Evolutionary conservation across 345 rosid genomes (phyloP).

Genomic region (Citrus inodora): DNA sequence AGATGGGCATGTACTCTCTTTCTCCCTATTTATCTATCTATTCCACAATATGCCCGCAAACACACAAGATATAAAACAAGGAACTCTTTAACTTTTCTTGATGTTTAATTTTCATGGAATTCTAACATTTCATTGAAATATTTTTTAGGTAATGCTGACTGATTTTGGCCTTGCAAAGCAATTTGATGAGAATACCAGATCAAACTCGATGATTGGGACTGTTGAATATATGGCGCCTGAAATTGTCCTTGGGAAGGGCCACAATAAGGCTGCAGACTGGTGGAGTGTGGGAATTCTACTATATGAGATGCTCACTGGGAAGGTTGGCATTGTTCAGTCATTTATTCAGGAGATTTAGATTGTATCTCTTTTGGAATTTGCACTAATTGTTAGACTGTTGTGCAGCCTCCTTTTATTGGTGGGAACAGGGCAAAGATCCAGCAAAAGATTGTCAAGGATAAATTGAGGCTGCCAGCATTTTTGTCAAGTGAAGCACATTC

Average conservation of each 20-base stretch:
- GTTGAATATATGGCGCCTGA: conserved; percentile 97
- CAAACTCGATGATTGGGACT: conserved; percentile 93
- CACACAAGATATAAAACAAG: background rate
- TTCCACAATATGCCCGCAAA: background rate
- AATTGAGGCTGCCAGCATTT: conserved; percentile 66
- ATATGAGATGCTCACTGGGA: conserved; percentile 92
- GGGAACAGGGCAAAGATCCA: conserved; percentile 66
- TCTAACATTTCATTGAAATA: conserved; percentile 8
- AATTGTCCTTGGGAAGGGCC: conserved; percentile 84
- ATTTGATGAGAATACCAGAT: conserved; percentile 74
- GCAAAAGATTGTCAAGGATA: conserved; percentile 78
- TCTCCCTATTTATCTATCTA: conserved; percentile 5
- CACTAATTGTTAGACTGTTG: background rate
- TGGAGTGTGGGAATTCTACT: conserved; percentile 92
- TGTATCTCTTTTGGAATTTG: background rate
- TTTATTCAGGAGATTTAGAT: background rate
- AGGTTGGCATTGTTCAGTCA: conserved; percentile 36
- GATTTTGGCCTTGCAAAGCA: conserved; percentile 94
- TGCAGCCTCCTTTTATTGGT: conserved; percentile 81
- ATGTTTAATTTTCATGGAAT: background rate
- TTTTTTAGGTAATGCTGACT: conserved; percentile 63
- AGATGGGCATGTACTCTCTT: conserved; percentile 74
- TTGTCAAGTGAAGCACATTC: conserved; percentile 80
- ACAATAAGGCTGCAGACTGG: conserved; percentile 95
- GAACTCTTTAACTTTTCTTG: background rate